Evolutionary conservation across 73 alveolate species (phyloP).

Genomic region (Tetrahymena malaccensis): DNA sequence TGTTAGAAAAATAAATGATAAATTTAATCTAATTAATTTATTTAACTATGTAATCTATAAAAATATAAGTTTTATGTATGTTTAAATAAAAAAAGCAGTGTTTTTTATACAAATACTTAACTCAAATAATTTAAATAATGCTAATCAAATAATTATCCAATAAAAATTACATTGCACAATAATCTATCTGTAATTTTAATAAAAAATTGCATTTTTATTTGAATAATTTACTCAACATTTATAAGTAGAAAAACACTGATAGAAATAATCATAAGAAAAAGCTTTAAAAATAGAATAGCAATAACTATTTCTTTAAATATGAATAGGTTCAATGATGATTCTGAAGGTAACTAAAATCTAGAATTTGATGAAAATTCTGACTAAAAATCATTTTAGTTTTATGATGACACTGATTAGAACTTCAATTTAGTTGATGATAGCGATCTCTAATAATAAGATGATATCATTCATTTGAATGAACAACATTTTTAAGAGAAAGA

Average conservation of each 20-base stretch:
- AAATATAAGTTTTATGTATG: background rate
- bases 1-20: too few relatives aligned
- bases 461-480: background rate
- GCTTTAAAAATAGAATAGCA: background rate
- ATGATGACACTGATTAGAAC: background rate
- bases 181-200: background rate
- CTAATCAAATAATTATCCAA: background rate
- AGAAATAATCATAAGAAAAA: background rate
- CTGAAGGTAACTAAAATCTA: background rate
- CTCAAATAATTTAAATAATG: background rate
- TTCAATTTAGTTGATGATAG: background rate
- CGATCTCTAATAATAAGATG: too few relatives aligned
- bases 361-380: background rate
- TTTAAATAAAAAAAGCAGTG: background rate
- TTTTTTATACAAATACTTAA: background rate
- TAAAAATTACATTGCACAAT: background rate
- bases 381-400: background rate
- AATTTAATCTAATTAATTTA: too few relatives aligned
- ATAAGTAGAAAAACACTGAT: background rate
- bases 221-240: background rate
- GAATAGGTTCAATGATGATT: background rate
- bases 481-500: background rate
- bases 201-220: background rate
- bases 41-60: background rate
- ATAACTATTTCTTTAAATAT: background rate